A percentile compares a stretch with the other conserved stretches of the same genome.
Conservation (phyloP, 2,329 filamentous ascomycete species). For the Pseudovirgaria hyperparasitica region DNA sequence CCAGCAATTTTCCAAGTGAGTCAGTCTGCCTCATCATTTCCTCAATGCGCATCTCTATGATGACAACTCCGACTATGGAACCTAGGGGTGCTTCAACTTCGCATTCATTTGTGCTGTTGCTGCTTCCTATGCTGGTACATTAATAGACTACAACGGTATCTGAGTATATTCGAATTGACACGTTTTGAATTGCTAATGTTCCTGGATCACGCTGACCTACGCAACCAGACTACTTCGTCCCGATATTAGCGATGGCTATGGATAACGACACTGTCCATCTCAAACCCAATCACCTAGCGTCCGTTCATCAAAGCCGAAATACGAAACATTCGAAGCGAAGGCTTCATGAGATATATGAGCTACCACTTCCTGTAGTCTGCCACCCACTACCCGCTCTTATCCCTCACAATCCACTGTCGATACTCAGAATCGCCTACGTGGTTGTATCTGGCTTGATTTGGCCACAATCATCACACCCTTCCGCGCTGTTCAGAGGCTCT, state of each 20-base stretch:
- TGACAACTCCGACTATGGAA: slow-evolving; percentile 6
- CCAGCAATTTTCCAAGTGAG: slow-evolving; percentile 2
- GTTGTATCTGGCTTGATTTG: slow-evolving; percentile 62
- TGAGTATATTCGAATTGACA: slow-evolving; percentile 13
- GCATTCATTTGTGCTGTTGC: slow-evolving; percentile 18
- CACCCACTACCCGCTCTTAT: slow-evolving; percentile 81
- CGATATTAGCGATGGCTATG: too few relatives aligned
- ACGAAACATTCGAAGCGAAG: too few relatives aligned
- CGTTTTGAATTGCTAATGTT: too few relatives aligned
- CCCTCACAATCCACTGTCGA: slow-evolving; percentile 81
- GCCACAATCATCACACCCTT: slow-evolving; percentile 51
- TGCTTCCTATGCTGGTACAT: slow-evolving; percentile 18
- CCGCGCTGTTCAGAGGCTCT: slow-evolving; percentile 54
- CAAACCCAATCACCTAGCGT: too few relatives aligned
- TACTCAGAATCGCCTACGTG: slow-evolving; percentile 66
- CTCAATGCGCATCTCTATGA: slow-evolving; percentile 4
- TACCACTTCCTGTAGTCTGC: slow-evolving; percentile 66
- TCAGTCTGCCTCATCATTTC: slow-evolving; percentile 1
- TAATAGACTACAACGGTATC: slow-evolving; percentile 28
- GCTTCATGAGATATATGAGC: slow-evolving; percentile 69
- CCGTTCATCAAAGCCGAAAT: slow-evolving; percentile 37
- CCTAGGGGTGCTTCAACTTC: slow-evolving; percentile 5
- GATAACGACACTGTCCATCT: too few relatives aligned
- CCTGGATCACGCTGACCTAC: too few relatives aligned
- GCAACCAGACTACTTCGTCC: too few relatives aligned